Evolutionary conservation across 2,329 filamentous ascomycete genomes (phyloP).

Genomic region (Colletotrichum tropicicola): DNA sequence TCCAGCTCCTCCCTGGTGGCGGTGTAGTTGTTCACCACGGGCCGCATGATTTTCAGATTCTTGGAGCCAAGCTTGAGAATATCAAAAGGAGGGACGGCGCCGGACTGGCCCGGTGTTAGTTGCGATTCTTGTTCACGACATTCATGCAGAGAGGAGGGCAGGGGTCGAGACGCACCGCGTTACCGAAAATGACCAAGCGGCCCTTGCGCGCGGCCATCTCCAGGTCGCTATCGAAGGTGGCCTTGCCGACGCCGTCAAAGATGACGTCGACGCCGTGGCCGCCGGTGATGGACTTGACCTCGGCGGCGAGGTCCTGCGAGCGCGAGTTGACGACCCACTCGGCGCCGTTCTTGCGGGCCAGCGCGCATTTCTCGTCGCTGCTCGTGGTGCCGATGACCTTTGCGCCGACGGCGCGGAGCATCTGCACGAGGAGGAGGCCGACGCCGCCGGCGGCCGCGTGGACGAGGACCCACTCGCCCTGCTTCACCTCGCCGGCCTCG

Average conservation of each 20-base stretch:
- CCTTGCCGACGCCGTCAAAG: constrained; percentile 87
- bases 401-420: constrained; percentile 77
- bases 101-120: constrained; percentile 52
- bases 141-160: not conserved
- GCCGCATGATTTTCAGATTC: constrained; percentile 81
- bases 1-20: constrained; percentile 75
- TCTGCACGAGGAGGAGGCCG: constrained; percentile 77
- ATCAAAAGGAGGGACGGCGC: constrained; percentile 76
- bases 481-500: constrained; percentile 78
- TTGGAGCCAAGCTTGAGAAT: constrained; percentile 71
- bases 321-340: constrained; percentile 77
- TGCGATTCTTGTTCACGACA: not conserved
- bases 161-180: constrained; percentile 73
- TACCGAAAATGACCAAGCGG: constrained; percentile 80
- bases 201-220: constrained; percentile 82
- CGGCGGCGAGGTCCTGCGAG: constrained; percentile 63
- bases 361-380: constrained; percentile 74
- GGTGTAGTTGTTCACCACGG: constrained; percentile 77
- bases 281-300: constrained; percentile 75
- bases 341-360: constrained; percentile 77
- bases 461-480: constrained; percentile 83
- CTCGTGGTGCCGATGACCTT: constrained; percentile 83
- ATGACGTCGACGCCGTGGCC: constrained; percentile 79
- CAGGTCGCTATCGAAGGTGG: constrained; percentile 82
- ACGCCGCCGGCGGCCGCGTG: constrained; percentile 89